Percentiles rank a stretch among this genome's conserved stretches.
phyloP scores from a whole-genome alignment of 345 rosid genomes.

The Pistacia vera region DNA sequence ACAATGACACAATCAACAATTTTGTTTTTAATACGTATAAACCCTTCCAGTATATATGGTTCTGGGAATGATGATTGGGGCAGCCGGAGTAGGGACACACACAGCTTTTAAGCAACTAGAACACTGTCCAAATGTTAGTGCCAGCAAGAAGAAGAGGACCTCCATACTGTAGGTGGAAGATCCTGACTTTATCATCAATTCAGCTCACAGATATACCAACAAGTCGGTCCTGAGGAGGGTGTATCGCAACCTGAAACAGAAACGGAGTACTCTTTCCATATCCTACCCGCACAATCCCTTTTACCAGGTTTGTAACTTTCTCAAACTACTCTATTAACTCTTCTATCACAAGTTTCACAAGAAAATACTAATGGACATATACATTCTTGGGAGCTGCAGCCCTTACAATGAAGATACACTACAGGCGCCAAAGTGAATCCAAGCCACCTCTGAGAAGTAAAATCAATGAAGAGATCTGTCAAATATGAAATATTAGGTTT shows the following conservation, averaged over 20 bases:
- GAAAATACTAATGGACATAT: neutral
- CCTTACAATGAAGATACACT: slow-evolving; percentile 44
- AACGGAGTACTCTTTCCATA: slow-evolving; percentile 21
- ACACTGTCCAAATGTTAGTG: slow-evolving; percentile 42
- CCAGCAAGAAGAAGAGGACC: slow-evolving; percentile 54
- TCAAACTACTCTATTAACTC: neutral
- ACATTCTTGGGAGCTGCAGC: slow-evolving; percentile 23
- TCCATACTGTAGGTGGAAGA: slow-evolving; percentile 46
- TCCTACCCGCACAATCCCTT: slow-evolving; percentile 37
- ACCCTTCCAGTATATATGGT: slow-evolving; percentile 38
- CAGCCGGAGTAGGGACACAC: slow-evolving; percentile 38
- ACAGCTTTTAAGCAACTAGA: slow-evolving; percentile 48
- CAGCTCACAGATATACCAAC: slow-evolving; percentile 38
- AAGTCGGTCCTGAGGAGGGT: slow-evolving; percentile 57
- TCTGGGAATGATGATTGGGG: slow-evolving; percentile 39
- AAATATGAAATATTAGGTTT: neutral
- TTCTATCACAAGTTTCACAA: neutral
- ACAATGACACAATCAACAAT: too few species aligned
- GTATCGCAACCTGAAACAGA: slow-evolving; percentile 46
- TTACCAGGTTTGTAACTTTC: slow-evolving; percentile 28
- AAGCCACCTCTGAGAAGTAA: slow-evolving; percentile 20
- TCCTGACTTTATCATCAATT: slow-evolving; percentile 37
- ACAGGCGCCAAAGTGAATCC: slow-evolving; percentile 44
- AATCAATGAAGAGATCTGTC: too few species aligned
- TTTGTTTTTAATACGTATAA: too few species aligned